These are phyloP conservation scores for Sherardia arvensis DNA, from an alignment of 257 asterid genomes.

Conservation along the genomic window DNA sequence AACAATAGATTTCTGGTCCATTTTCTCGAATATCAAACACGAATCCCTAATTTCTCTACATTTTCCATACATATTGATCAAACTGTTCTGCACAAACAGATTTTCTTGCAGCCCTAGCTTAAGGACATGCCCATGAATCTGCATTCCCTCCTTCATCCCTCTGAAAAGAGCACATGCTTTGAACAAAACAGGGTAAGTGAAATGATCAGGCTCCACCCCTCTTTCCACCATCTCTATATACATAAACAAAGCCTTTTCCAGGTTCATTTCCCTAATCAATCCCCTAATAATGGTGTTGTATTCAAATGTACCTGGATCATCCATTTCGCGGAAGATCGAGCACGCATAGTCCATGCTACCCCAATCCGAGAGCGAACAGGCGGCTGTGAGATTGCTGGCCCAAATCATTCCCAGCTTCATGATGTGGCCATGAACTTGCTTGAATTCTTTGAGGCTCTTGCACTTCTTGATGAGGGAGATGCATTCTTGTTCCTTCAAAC, in stretches of 20 bases:
- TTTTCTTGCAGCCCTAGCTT: conserved; percentile 54
- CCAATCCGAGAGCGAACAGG: conserved; percentile 77
- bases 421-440: conserved; percentile 56
- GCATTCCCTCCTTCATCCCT: conserved; percentile 35
- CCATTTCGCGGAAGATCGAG: conserved; percentile 47
- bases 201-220: conserved; percentile 49
- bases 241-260: conserved; percentile 31
- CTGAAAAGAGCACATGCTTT: conserved; percentile 46
- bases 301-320: conserved; percentile 55
- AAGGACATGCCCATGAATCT: conserved; percentile 59
- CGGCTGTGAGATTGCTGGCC: conserved; percentile 56
- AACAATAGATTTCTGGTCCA: conserved; percentile 51
- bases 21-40: conserved; percentile 36
- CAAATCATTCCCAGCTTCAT: conserved; percentile 55
- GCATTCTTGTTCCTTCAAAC: conserved; percentile 51
- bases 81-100: conserved; percentile 55
- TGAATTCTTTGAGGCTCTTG: conserved; percentile 39
- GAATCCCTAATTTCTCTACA: conserved; percentile 35
- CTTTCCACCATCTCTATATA: conserved; percentile 52
- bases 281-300: conserved; percentile 66
- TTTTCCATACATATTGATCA: conserved; percentile 76
- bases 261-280: conserved; percentile 33
- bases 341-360: conserved; percentile 83
- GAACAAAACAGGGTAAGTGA: conserved; percentile 55
- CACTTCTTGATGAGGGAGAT: conserved; percentile 48